Conservation (phyloP, 768 basidiomycete genomes). For the Mycena indigotica region DNA sequence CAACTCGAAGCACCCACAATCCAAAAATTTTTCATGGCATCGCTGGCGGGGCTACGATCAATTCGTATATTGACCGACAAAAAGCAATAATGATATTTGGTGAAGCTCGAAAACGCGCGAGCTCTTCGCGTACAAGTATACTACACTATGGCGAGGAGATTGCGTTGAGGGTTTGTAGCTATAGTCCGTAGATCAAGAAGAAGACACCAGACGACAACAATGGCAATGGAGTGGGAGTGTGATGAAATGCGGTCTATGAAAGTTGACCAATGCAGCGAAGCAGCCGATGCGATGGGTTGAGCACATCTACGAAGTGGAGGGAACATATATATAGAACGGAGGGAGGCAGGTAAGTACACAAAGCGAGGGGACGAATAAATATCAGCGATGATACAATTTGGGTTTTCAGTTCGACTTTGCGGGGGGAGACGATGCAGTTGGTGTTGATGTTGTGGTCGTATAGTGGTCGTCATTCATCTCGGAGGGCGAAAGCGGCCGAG, state of each 20-base stretch:
- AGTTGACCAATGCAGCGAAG: background rate
- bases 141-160: constrained; percentile 14
- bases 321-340: background rate
- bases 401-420: background rate
- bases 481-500: background rate
- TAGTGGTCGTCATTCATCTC: background rate
- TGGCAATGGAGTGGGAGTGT: background rate
- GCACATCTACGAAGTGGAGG: constrained; percentile 14
- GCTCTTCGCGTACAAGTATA: constrained; percentile 22
- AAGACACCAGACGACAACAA: too few species aligned
- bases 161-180: constrained; percentile 7
- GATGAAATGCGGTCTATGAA: constrained; percentile 5
- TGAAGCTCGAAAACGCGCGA: constrained; percentile 23
- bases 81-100: constrained; percentile 12
- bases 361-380: constrained; percentile 11
- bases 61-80: background rate
- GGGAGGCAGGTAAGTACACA: background rate
- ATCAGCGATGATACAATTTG: constrained; percentile 8
- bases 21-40: too few species aligned
- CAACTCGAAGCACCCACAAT: too few species aligned
- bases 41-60: too few species aligned
- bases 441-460: background rate
- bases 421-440: background rate
- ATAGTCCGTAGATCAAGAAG: too few species aligned
- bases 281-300: constrained; percentile 14